These are phyloP conservation scores for Rusavskia elegans DNA, from an alignment of 495 filamentous ascomycete species.

Conservation along the genomic window DNA sequence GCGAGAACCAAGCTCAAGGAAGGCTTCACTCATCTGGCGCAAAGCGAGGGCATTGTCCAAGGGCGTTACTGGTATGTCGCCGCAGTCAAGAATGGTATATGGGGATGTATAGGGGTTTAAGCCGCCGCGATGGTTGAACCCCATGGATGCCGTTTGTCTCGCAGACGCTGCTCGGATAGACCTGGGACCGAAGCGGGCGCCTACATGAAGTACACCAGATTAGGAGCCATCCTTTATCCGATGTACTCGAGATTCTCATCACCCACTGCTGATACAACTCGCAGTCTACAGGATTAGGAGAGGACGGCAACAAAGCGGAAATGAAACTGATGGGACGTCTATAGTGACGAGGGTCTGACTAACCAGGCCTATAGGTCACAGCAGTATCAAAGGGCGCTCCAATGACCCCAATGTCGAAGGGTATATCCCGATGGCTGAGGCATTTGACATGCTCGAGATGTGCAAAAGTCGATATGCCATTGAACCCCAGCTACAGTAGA, in stretches of 20 bases:
- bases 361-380: constrained; percentile 62
- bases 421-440: constrained; percentile 45
- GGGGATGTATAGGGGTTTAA: constrained; percentile 65
- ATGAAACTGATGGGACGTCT: too few species aligned
- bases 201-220: constrained; percentile 19
- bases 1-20: constrained; percentile 44
- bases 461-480: constrained; percentile 66
- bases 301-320: too few species aligned
- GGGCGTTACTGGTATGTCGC: constrained; percentile 67
- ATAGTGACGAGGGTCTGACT: background rate
- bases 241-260: too few species aligned
- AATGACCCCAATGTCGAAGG: constrained; percentile 66
- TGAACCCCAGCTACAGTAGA: constrained; percentile 48
- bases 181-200: constrained; percentile 67
- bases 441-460: constrained; percentile 63
- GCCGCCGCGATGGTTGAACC: constrained; percentile 61
- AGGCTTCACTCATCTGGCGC: constrained; percentile 63
- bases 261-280: too few species aligned
- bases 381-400: constrained; percentile 79
- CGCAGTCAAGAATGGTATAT: constrained; percentile 61
- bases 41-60: constrained; percentile 65
- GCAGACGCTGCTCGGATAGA: constrained; percentile 67
- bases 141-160: constrained; percentile 53
- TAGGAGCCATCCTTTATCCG: background rate
- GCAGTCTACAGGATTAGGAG: too few species aligned